Evolutionary conservation across 768 basidiomycete genomes (phyloP), one percentile per base, ranked within the genome.

Genomic region (Macrocybe gigantea): DNA sequence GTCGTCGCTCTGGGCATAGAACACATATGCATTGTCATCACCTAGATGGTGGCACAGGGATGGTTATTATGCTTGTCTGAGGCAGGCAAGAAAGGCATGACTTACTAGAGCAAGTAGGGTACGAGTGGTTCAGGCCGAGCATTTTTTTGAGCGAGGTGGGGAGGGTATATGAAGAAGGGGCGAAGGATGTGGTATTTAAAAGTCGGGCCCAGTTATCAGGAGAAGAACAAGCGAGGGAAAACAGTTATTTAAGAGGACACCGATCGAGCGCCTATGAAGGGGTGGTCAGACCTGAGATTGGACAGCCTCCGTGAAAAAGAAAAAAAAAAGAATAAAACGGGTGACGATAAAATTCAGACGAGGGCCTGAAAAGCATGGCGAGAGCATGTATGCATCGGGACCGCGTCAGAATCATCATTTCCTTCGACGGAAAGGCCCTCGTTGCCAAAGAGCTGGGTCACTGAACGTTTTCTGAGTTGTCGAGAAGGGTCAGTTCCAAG

Each of bases 281-380:
- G 51, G 48, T 53, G 47, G 39, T 43, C 22, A 22, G 53, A 55
- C 37, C 49, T 49, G 36, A 45, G 53, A 55, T 56, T 54, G 60
- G 61, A 65, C 66, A 67, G 67, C 67, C 66, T 64, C 65, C 65
- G 64, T 56, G 59, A 60, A 54, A 60, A 56, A 60, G 56, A 53
- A 49, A 47, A 31, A 53, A 49, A 47, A 31, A 43, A 51, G 50
- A 50, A 42, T 53, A 56, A 53, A 56, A 57, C 57, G 22, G 22
- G 22, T 22, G 22, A 22, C 22, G 4, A 22, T 4, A 22, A 22
- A 22, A 22, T 22, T 4, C 22, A 22, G 60, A 60, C 46, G 49
- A 38, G 49, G 53, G 53, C 42, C 33, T 49, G 44, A 45, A 52
- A 50, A 53, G 58, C 61, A 60, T 58, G 62, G 56, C 52, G 48